phyloP scores from a whole-genome alignment of 352 stramenopile genomes.

The Globisporangium spiculum region DNA sequence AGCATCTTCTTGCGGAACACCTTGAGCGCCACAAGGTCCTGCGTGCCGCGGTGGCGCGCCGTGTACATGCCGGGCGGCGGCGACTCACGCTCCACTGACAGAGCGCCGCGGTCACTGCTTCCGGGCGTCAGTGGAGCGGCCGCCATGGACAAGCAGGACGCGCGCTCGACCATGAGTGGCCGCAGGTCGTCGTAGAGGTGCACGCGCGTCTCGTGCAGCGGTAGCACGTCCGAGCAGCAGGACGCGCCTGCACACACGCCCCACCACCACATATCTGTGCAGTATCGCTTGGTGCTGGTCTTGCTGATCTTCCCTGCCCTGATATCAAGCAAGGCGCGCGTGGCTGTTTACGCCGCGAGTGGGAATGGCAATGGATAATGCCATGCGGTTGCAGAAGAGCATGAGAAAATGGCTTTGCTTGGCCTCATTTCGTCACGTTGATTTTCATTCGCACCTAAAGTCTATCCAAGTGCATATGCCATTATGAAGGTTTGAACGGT shows the following conservation, averaged over 20 bases:
- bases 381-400: background rate
- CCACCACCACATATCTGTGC: conserved; percentile 56
- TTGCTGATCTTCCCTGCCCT: background rate
- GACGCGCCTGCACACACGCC: conserved; percentile 50
- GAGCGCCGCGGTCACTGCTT: background rate
- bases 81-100: background rate
- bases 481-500: background rate
- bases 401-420: background rate
- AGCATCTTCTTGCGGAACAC: conserved; percentile 60
- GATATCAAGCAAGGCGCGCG: background rate
- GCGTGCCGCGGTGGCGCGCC: conserved; percentile 45
- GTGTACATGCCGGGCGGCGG: conserved; percentile 55
- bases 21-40: conserved; percentile 73
- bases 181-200: conserved; percentile 55
- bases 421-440: background rate
- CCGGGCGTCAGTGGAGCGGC: background rate
- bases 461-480: background rate
- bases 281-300: background rate
- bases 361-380: background rate
- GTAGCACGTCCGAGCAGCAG: conserved; percentile 41
- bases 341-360: conserved; percentile 2
- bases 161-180: conserved; percentile 27
- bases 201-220: conserved; percentile 21
- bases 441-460: background rate
- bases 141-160: conserved; percentile 9